Percentiles rank a stretch among this genome's conserved stretches.
These are phyloP conservation scores for Colletotrichum tanaceti DNA, from an alignment of 2,329 filamentous ascomycete genomes.

Conservation along the genomic window DNA sequence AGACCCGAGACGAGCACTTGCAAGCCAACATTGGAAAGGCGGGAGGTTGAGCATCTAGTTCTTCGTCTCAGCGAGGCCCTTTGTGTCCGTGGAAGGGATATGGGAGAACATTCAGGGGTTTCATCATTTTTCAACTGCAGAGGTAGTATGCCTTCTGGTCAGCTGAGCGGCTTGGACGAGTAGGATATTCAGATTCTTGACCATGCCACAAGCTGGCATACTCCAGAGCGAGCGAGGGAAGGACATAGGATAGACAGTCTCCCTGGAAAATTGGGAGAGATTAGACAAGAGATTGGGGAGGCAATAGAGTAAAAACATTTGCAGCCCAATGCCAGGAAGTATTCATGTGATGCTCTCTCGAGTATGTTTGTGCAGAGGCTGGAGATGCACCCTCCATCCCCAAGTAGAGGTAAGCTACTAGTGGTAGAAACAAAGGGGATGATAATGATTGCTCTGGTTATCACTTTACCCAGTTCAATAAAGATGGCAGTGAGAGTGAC, in stretches of 20 bases:
- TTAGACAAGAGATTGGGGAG: neutral
- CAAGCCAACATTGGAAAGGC: neutral
- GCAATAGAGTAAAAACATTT: neutral
- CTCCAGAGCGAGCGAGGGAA: neutral
- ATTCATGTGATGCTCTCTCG: no score
- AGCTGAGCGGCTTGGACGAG: neutral
- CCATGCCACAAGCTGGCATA: neutral
- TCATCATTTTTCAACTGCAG: neutral
- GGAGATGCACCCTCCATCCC: no score
- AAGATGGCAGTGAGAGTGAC: neutral
- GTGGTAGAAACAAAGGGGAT: neutral
- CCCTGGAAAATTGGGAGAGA: neutral
- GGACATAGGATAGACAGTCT: neutral
- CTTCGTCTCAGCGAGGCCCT: neutral
- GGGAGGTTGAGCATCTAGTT: neutral
- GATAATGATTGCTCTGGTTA: neutral
- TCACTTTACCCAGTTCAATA: neutral
- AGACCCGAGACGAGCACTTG: neutral
- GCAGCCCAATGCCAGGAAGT: neutral
- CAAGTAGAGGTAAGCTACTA: neutral
- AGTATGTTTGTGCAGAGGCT: no score
- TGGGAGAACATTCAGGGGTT: neutral
- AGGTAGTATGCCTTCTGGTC: neutral
- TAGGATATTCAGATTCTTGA: neutral
- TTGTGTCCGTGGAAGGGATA: neutral